phyloP scores from a whole-genome alignment of 495 filamentous ascomycete genomes.

The Podospora fimiseda region DNA sequence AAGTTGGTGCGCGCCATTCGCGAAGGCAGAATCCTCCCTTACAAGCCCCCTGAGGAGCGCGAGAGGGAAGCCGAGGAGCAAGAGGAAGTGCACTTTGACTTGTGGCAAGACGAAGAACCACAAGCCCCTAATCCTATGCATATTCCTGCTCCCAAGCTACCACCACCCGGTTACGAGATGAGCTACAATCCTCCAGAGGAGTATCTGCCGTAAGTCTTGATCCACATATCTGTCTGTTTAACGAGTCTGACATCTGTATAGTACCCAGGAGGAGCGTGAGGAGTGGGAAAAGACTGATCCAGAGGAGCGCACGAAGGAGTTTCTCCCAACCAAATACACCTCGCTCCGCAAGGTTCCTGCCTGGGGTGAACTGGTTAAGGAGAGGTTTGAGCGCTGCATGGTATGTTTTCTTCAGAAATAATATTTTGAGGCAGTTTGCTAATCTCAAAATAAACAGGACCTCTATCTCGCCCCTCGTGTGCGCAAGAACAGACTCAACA shows the following conservation, averaged over 20 bases:
- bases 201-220: constrained; percentile 70
- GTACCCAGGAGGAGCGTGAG: constrained; percentile 69
- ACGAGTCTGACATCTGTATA: constrained; percentile 10
- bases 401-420: constrained; percentile 4
- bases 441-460: constrained; percentile 40
- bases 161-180: constrained; percentile 89
- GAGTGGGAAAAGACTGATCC: constrained; percentile 84
- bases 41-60: constrained; percentile 70
- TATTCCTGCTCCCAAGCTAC: constrained; percentile 90
- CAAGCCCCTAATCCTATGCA: constrained; percentile 87
- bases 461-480: constrained; percentile 91
- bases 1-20: constrained; percentile 94
- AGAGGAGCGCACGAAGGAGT: constrained; percentile 87
- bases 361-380: constrained; percentile 86
- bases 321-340: constrained; percentile 70
- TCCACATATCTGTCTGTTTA: no score
- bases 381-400: constrained; percentile 90
- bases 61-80: constrained; percentile 63
- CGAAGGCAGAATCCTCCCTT: constrained; percentile 89
- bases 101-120: constrained; percentile 88
- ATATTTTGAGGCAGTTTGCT: not conserved
- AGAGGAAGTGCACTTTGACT: constrained; percentile 67
- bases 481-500: constrained; percentile 88
- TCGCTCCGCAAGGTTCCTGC: constrained; percentile 86
- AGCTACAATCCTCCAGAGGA: constrained; percentile 96